These are phyloP conservation scores for Quercus ilex DNA, from an alignment of 306 rosid genomes.

Conservation along the genomic window DNA sequence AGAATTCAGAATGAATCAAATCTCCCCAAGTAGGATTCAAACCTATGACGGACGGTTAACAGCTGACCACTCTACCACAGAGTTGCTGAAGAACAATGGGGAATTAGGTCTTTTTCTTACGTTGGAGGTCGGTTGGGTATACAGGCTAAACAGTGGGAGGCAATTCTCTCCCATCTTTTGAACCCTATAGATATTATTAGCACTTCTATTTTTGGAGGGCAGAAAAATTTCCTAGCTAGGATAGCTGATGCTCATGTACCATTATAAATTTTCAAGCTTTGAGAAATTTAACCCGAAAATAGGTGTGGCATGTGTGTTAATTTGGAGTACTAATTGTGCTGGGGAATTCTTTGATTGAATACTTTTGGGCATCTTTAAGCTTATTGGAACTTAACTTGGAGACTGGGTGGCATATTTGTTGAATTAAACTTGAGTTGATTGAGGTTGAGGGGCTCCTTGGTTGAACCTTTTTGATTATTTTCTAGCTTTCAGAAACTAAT, in stretches of 20 bases:
- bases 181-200: not conserved
- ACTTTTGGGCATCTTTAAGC: not conserved
- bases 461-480: not conserved
- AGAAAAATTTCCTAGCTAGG: not conserved
- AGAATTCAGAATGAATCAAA: no score
- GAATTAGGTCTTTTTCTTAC: not conserved
- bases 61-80: no score
- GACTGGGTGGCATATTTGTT: not conserved
- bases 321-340: not conserved
- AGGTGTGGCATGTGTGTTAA: not conserved
- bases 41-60: no score
- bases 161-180: not conserved
- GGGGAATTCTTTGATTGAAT: not conserved
- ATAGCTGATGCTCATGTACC: not conserved
- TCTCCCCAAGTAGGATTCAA: no score
- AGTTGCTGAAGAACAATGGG: no score
- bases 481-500: not conserved
- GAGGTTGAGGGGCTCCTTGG: not conserved
- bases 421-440: not conserved
- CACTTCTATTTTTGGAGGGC: not conserved
- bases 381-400: not conserved
- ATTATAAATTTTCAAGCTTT: not conserved
- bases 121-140: not conserved
- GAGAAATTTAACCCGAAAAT: not conserved
- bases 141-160: not conserved